Conservation (phyloP, 2,329 filamentous ascomycete species). For the Dothiorella sarmentorum region DNA sequence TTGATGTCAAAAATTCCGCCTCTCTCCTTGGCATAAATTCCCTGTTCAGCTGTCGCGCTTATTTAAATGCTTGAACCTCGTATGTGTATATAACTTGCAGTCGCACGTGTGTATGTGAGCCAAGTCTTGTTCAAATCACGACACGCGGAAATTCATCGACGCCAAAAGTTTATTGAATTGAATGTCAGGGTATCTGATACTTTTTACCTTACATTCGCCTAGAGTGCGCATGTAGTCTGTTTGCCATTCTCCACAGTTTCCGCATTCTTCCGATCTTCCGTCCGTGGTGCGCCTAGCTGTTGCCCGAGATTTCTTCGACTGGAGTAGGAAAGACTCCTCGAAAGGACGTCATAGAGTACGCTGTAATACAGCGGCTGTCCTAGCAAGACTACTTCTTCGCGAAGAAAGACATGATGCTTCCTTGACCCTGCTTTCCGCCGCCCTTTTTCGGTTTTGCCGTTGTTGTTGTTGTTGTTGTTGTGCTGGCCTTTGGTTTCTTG, state of each 20-base stretch:
- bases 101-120: no score
- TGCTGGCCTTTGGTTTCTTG: slow-evolving; percentile 50
- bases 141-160: no score
- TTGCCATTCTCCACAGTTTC: background rate
- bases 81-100: no score
- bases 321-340: background rate
- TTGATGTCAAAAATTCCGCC: no score
- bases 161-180: background rate
- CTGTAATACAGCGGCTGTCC: background rate
- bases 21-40: no score
- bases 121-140: no score
- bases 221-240: background rate
- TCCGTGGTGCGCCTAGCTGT: background rate
- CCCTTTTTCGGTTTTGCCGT: slow-evolving; percentile 52
- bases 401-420: slow-evolving; percentile 92
- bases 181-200: background rate
- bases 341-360: background rate
- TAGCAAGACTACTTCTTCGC: slow-evolving; percentile 55
- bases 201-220: background rate
- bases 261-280: background rate
- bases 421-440: slow-evolving; percentile 53
- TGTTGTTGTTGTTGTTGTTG: slow-evolving; percentile 37
- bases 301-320: background rate
- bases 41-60: no score
- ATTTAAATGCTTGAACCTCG: no score